Evolutionary conservation across 2,329 filamentous ascomycete species (phyloP).

Genomic region (Aspergillus sergii): DNA sequence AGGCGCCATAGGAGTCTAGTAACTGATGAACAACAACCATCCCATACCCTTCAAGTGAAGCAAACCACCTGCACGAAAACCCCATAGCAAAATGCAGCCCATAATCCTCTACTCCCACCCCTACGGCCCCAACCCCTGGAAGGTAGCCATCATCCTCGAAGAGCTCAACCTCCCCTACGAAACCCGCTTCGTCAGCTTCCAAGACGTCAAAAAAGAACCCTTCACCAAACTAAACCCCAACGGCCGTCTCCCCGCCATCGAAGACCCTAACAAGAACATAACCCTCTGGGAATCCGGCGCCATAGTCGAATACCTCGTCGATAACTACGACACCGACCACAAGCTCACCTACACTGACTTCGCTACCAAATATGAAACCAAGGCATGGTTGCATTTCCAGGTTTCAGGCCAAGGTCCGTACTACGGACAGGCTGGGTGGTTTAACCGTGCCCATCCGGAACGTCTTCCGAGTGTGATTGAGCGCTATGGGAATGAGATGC

Average conservation of each 20-base stretch:
- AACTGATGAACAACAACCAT: neutral
- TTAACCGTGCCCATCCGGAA: constrained; percentile 42
- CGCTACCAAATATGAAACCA: constrained; percentile 29
- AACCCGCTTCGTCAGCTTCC: constrained; percentile 15
- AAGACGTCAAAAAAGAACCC: constrained; percentile 27
- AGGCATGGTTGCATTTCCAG: constrained; percentile 48
- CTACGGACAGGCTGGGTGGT: constrained; percentile 50
- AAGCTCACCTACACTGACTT: constrained; percentile 36
- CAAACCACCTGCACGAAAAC: neutral
- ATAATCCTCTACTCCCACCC: neutral
- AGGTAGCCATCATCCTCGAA: constrained; percentile 32
- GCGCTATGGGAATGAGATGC: constrained; percentile 47
- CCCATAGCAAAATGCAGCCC: neutral
- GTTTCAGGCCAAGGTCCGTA: constrained; percentile 50
- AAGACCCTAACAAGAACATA: constrained; percentile 35
- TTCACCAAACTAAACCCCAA: constrained; percentile 27
- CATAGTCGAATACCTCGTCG: constrained; percentile 46
- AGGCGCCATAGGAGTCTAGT: rapidly evolving
- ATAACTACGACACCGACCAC: constrained; percentile 43
- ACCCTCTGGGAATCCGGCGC: constrained; percentile 47
- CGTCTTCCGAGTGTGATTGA: constrained; percentile 44
- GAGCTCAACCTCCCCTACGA: constrained; percentile 32
- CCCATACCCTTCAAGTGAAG: too few relatives aligned
- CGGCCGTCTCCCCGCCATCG: constrained; percentile 33
- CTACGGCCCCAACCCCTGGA: constrained; percentile 26